Evolutionary conservation across 768 basidiomycete genomes (phyloP).

Genomic region (Termitomyces bulborhizus): DNA sequence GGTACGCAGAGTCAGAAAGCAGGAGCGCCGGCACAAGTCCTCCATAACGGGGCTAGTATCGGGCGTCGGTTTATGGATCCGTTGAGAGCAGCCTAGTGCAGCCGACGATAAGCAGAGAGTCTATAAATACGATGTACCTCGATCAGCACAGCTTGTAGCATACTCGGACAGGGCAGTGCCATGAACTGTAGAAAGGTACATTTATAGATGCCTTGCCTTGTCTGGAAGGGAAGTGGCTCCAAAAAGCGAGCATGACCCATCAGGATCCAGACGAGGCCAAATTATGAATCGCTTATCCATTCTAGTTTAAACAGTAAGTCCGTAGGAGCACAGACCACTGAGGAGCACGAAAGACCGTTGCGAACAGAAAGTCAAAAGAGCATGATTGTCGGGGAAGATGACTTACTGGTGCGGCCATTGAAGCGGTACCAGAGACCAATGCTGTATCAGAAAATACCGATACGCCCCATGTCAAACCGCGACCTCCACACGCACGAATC

Average conservation of each 20-base stretch:
- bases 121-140: not conserved
- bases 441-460: too few species aligned
- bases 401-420: not conserved
- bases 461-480: too few species aligned
- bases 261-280: not conserved
- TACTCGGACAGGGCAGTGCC: not conserved
- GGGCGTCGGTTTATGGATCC: not conserved
- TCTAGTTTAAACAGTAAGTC: not conserved
- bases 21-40: too few species aligned
- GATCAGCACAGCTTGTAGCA: not conserved
- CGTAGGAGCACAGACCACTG: not conserved
- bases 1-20: not conserved
- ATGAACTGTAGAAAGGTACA: not conserved
- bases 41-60: not conserved
- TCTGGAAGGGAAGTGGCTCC: not conserved
- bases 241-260: not conserved
- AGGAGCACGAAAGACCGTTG: not conserved
- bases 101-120: not conserved
- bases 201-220: not conserved
- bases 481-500: not conserved
- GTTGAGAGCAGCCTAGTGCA: not conserved
- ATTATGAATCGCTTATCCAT: not conserved
- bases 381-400: not conserved
- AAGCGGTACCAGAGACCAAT: too few species aligned
- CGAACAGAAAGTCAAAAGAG: not conserved